Conservation (phyloP, 768 basidiomycete genomes). For the Exidia glandulosa region DNA sequence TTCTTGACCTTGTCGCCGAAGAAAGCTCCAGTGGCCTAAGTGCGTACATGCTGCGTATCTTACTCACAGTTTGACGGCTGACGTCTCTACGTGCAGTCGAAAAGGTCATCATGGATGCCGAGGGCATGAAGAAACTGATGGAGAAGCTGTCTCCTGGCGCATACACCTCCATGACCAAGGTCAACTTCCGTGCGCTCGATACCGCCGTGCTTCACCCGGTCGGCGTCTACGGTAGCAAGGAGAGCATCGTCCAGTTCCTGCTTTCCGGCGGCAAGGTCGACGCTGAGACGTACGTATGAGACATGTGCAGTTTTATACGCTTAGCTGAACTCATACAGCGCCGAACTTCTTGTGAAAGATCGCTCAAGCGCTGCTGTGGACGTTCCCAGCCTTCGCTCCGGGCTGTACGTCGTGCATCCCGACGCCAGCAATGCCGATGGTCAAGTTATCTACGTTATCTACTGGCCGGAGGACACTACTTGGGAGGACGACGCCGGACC, state of each 20-base stretch:
- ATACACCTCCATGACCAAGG: conserved; percentile 41
- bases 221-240: conserved; percentile 47
- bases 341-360: not conserved
- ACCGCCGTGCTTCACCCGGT: conserved; percentile 34
- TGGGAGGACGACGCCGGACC: conserved; percentile 41
- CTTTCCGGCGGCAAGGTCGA: conserved; percentile 25
- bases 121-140: conserved; percentile 36
- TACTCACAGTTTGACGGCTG: not conserved
- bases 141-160: conserved; percentile 40
- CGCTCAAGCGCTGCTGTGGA: not conserved
- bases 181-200: conserved; percentile 46
- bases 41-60: conserved; percentile 18
- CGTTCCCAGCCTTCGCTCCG: conserved; percentile 31
- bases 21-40: conserved; percentile 41
- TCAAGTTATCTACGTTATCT: conserved; percentile 34
- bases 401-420: conserved; percentile 34
- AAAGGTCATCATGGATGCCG: conserved; percentile 49
- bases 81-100: conserved; percentile 29
- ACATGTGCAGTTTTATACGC: not conserved
- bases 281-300: conserved; percentile 26
- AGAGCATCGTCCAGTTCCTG: conserved; percentile 38
- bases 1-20: conserved; percentile 44
- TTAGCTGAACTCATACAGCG: not conserved
- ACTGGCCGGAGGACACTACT: conserved; percentile 51
- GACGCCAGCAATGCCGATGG: conserved; percentile 8